Base-by-base conservation (phyloP, 208 protist species). In the Crithidia sp. region DNA sequence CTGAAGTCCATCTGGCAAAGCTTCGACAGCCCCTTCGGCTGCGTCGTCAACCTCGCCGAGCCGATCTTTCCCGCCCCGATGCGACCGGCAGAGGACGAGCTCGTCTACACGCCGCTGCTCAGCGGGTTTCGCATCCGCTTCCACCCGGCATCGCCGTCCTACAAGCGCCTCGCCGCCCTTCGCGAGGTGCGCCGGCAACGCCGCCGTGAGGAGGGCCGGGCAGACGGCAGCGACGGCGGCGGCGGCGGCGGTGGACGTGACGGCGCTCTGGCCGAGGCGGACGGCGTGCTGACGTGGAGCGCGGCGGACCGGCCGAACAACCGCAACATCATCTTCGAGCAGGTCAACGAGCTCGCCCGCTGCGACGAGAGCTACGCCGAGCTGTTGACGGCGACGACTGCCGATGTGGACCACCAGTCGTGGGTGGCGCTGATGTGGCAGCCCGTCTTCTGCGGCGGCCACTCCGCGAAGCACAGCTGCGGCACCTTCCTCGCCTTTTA, bases 381-480 rank as follows among this genome's bases (percentile, higher is more conserved):
- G 49, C 79, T 96, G 49, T 81, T 92, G 40, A 92, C 70, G 37
- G 88, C 82, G 45, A 88, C 82, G 16, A 90, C 88, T 0, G 81
- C 86, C 2, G 92, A 96, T 67, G 61, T 95, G 2, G 88, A 94
- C 69, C 75, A 91, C 61, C 86, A 92, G 74, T 96, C 92, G 60
- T 96, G 92, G 90, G 74, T 96, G 45, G 88, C 88, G n/a, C 73
- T 96, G 17, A 79, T 96, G 67, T 95, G 89, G 89, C 87, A 92
- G 71, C 92, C 92, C 7, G 88, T 93, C 40, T 96, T 89, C 81
- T 87, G 84, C 76, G 85, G 88, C 61, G 77, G 79, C 37, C 92
- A 96, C 71, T 81, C 82, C 8, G 82, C 88, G 10, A 94, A 96
- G 79, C 73, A 94, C 80, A 93, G 83, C 77, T 92, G 88, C 74